Evolutionary conservation across 352 stramenopile genomes (phyloP).

Genomic region (Globisporangium mamillatum): DNA sequence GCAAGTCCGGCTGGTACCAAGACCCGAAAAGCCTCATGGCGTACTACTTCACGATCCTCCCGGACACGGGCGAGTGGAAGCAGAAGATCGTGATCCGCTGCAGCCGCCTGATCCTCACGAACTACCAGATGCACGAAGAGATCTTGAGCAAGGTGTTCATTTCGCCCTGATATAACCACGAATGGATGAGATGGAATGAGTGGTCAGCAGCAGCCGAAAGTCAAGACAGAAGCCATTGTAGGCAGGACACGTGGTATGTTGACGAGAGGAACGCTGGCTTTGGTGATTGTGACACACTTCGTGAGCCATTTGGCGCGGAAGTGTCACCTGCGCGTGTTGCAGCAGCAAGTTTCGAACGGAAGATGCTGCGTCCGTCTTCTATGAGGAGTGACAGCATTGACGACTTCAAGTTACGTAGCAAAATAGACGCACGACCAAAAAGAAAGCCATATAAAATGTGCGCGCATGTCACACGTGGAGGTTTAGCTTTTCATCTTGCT

Average conservation of each 20-base stretch:
- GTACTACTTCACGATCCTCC: slow-evolving; percentile 69
- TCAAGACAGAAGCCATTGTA: background rate
- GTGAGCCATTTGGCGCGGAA: background rate
- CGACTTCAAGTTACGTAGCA: slow-evolving; percentile 6
- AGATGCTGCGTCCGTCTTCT: background rate
- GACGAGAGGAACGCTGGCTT: background rate
- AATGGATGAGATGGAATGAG: background rate
- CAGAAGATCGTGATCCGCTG: slow-evolving; percentile 62
- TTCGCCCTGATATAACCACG: background rate
- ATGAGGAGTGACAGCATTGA: slow-evolving; percentile 6
- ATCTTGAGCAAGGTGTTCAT: slow-evolving; percentile 36
- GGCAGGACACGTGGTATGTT: background rate
- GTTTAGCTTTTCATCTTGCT: background rate
- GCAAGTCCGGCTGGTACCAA: slow-evolving; percentile 69
- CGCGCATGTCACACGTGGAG: slow-evolving; percentile 1
- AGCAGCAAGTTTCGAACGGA: background rate
- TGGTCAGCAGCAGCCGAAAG: background rate
- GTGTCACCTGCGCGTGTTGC: background rate
- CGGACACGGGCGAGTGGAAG: slow-evolving; percentile 55
- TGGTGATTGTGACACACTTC: background rate
- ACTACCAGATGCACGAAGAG: slow-evolving; percentile 60
- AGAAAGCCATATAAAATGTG: background rate
- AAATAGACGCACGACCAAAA: background rate
- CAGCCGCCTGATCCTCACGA: slow-evolving; percentile 53
- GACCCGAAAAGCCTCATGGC: slow-evolving; percentile 69